These are phyloP conservation scores for Annulohypoxylon moriforme DNA, from an alignment of 495 filamentous ascomycete species.

Conservation along the genomic window DNA sequence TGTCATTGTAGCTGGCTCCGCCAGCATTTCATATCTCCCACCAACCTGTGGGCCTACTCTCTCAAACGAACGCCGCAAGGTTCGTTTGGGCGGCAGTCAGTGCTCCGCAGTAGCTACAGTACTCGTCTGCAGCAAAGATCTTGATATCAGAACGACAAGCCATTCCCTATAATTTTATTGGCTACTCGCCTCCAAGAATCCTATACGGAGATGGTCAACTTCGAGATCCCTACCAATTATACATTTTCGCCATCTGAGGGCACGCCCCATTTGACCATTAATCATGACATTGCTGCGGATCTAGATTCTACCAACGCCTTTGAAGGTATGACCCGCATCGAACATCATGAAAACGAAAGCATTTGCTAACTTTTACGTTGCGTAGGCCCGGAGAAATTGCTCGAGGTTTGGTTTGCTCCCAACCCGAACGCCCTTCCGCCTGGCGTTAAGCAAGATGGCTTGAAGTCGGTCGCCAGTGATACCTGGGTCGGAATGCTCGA, in stretches of 20 bases:
- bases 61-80: constrained; percentile 86
- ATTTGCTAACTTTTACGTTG: background rate
- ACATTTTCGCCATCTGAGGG: constrained; percentile 82
- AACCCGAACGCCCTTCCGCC: constrained; percentile 78
- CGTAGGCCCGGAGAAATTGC: constrained; percentile 91
- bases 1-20: constrained; percentile 66
- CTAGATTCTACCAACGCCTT: constrained; percentile 97
- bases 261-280: constrained; percentile 92
- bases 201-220: constrained; percentile 79
- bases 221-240: constrained; percentile 80
- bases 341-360: background rate
- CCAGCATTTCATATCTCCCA: constrained; percentile 61
- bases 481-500: constrained; percentile 98
- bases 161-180: constrained; percentile 3
- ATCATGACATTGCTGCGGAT: constrained; percentile 92
- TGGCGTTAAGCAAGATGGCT: constrained; percentile 74
- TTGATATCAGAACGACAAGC: constrained; percentile 32
- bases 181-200: constrained; percentile 34
- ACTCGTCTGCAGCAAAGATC: constrained; percentile 41
- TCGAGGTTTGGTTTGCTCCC: constrained; percentile 98
- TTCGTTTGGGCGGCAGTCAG: constrained; percentile 89
- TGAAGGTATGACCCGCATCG: constrained; percentile 71
- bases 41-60: constrained; percentile 92
- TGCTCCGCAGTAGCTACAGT: constrained; percentile 66
- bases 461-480: constrained; percentile 86